Conservation (phyloP, 148 eudicot genomes). For the Fagopyrum tataricum region DNA sequence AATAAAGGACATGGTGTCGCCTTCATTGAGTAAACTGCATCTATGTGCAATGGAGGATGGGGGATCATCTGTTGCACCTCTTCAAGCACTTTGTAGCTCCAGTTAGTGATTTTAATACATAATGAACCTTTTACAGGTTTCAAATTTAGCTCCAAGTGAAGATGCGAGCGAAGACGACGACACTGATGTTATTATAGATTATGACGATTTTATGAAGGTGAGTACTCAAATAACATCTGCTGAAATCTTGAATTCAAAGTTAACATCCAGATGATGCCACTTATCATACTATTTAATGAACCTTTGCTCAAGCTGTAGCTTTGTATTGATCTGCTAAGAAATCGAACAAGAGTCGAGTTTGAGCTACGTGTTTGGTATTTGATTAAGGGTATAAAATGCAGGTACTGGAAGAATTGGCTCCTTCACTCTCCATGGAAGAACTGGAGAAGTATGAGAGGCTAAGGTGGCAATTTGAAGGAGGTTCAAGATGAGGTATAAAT, state of each 20-base stretch:
- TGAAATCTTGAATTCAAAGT: neutral
- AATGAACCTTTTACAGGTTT: slow-evolving; percentile 34
- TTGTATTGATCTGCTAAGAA: neutral
- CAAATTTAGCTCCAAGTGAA: slow-evolving; percentile 38
- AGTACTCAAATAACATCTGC: slow-evolving; percentile 4
- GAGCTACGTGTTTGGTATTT: neutral
- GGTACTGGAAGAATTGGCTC: slow-evolving; percentile 78
- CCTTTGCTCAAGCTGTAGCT: too few species aligned
- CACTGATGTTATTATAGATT: slow-evolving; percentile 58
- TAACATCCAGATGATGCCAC: neutral
- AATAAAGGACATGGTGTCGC: neutral
- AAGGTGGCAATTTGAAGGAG: slow-evolving; percentile 88
- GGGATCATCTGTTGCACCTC: neutral
- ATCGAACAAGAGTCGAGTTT: neutral
- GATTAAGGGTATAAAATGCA: slow-evolving; percentile 23
- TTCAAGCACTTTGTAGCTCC: too few species aligned
- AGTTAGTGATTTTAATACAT: neutral
- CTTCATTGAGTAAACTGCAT: too few species aligned
- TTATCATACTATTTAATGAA: too few species aligned
- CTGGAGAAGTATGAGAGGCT: slow-evolving; percentile 73
- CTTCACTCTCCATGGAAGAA: slow-evolving; percentile 83
- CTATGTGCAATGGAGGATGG: neutral
- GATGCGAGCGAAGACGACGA: slow-evolving; percentile 23
- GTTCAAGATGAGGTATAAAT: slow-evolving; percentile 29
- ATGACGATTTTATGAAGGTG: slow-evolving; percentile 80